Evolutionary conservation across 768 basidiomycete genomes (phyloP).

Genomic region (Kondoa subrosea): DNA sequence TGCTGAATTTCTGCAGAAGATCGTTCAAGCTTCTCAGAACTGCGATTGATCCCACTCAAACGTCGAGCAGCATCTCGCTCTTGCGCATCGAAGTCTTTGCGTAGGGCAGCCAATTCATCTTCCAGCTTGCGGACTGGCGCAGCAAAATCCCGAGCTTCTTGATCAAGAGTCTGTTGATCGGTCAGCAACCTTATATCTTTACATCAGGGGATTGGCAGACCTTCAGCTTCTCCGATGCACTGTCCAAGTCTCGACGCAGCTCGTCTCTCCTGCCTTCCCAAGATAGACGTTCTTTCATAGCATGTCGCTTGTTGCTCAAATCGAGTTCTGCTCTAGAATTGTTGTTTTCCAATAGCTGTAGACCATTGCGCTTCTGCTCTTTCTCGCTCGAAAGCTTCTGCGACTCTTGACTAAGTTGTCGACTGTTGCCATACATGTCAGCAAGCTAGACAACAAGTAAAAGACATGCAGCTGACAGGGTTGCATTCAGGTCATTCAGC

Average conservation of each 20-base stretch:
- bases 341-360: constrained; percentile 12
- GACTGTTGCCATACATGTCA: not conserved
- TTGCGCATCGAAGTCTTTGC: constrained; percentile 13
- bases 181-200: not conserved
- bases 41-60: not conserved
- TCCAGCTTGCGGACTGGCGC: constrained; percentile 22
- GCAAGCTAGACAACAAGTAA: constrained; percentile 26
- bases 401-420: not conserved
- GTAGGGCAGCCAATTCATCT: constrained; percentile 19
- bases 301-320: constrained; percentile 16
- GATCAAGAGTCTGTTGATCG: constrained; percentile 22
- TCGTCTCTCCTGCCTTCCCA: constrained; percentile 29
- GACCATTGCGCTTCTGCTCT: constrained; percentile 32
- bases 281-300: constrained; percentile 22
- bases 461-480: constrained; percentile 8
- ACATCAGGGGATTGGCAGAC: not conserved
- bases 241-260: constrained; percentile 38
- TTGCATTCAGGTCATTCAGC: constrained; percentile 33
- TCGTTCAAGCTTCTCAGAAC: constrained; percentile 3
- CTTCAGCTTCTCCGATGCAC: constrained; percentile 60
- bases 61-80: constrained; percentile 14
- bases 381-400: constrained; percentile 46
- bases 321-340: constrained; percentile 20
- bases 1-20: not conserved
- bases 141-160: constrained; percentile 19